Conservation (phyloP, 1,284 basidiomycete genomes). For the Rhodotorula sp. region DNA sequence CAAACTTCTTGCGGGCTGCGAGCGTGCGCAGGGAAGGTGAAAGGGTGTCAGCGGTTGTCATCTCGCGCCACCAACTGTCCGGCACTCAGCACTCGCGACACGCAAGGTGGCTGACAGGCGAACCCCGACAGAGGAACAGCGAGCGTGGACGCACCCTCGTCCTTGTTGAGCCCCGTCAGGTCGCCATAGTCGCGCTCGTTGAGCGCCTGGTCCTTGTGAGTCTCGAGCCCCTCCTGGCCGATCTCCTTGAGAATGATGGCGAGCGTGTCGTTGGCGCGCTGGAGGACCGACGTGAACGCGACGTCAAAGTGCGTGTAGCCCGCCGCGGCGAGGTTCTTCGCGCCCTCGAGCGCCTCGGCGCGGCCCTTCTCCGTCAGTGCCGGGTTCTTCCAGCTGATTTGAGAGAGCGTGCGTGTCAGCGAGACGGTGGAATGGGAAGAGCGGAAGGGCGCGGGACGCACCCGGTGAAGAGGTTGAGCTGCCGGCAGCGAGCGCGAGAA, state of each 20-base stretch:
- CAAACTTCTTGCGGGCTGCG: conserved; percentile 53
- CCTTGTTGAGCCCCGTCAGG: conserved; percentile 54
- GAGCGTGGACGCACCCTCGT: conserved; percentile 38
- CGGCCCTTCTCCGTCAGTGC: conserved; percentile 42
- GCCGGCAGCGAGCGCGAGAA: neutral
- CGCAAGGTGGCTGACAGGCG: no score
- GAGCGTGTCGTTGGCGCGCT: conserved; percentile 54
- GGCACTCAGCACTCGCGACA: no score
- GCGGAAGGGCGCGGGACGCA: neutral
- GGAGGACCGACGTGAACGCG: conserved; percentile 54
- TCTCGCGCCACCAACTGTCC: no score
- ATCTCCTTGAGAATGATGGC: conserved; percentile 53
- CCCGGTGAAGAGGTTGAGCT: conserved; percentile 45
- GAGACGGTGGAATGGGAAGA: neutral
- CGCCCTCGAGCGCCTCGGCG: conserved; percentile 45
- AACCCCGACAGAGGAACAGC: no score
- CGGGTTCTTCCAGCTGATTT: conserved; percentile 40
- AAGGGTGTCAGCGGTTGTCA: no score
- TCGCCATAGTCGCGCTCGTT: conserved; percentile 56
- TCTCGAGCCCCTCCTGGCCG: conserved; percentile 50
- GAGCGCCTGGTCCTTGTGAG: conserved; percentile 53
- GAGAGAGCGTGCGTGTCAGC: neutral
- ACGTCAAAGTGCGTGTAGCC: conserved; percentile 50
- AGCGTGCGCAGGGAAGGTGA: neutral
- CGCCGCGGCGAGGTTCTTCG: conserved; percentile 46